Evolutionary conservation across 1,284 basidiomycete genomes (phyloP), one percentile per base, ranked within the genome.

Genomic region (Mycena citricolor): DNA sequence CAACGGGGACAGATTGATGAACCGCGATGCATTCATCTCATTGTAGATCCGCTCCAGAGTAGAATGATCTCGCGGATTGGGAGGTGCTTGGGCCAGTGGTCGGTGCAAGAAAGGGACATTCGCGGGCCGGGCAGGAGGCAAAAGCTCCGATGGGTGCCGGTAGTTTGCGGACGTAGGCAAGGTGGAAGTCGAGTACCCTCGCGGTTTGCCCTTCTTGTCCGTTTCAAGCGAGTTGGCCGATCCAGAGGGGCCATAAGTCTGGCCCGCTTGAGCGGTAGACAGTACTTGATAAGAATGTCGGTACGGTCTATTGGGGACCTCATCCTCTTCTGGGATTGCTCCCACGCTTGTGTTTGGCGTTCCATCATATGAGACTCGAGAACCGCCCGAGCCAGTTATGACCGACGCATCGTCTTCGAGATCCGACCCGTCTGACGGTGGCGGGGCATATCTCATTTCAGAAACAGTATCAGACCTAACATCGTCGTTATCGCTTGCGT

Each of bases 61-160:
- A 0, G 73, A 71, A 57, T 87, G 84, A 51, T 87, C 81, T n/a
- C 80, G 68, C 4, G 83, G 83, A 55, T 86, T 79, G 5, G 57
- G 51, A 0, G 74, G 70, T 3, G 66, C 57, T 39, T 65, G 67
- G 10, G 66, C 59, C 42, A 59, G 50, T 6, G 65, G 66, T 17
- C 62, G 57, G 23, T 68, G 56, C 39, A 73, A 47, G 29, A 64
- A 61, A 6, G 59, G 57, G 7, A 57, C 5, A 26, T 43, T 29
- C 43, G 54, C 1, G 44, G 45, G 36, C 26, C 48, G 42, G 8
- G 32, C 13, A n/a, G 46, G 25, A 4, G 33, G 24, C 20, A 34
- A 36, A 4, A 44, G 16, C 11, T 39, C 28, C 14, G 50, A 38
- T 5, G 46, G 39, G 20, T 43, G 42, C 8, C 45, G 42, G n/a